These are phyloP conservation scores for Balamuthia mandrillaris DNA, from an alignment of 208 protist species.

Conservation along the genomic window DNA sequence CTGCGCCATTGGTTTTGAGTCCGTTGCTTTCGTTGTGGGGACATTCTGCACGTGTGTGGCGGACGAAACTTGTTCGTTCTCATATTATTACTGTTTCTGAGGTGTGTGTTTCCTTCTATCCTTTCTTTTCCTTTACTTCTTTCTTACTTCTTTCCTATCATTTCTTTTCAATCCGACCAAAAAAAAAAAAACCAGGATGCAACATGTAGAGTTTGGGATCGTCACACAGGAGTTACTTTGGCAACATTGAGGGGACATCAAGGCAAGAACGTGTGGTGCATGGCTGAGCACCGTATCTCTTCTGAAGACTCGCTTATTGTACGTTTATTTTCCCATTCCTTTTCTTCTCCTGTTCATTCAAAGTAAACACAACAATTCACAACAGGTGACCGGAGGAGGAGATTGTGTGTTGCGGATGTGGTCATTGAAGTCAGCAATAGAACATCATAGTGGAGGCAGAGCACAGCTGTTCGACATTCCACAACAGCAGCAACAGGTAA, in stretches of 20 bases:
- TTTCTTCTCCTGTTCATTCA: not conserved
- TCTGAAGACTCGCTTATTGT: not conserved
- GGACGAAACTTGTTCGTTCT: not conserved
- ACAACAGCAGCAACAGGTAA: too few relatives aligned
- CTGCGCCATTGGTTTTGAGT: not conserved
- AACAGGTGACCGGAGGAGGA: conserved; percentile 4
- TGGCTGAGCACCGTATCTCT: not conserved
- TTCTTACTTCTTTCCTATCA: not conserved
- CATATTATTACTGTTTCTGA: not conserved
- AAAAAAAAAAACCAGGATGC: too few relatives aligned
- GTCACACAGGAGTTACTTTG: not conserved
- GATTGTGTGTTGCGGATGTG: not conserved
- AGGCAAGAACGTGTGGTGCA: not conserved
- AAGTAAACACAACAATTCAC: too few relatives aligned
- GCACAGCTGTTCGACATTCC: too few relatives aligned
- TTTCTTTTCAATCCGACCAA: not conserved
- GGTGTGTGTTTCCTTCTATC: not conserved
- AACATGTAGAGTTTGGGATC: conserved; percentile 19
- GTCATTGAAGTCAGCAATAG: not conserved
- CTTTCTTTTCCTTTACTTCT: not conserved
- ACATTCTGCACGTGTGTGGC: conserved; percentile 13
- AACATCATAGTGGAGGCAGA: not conserved
- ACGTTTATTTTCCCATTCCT: not conserved
- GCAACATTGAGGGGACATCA: conserved; percentile 8
- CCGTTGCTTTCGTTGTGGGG: conserved; percentile 1